Base-by-base conservation (phyloP, 257 asterid genomes). In the Voacanga thouarsii region DNA sequence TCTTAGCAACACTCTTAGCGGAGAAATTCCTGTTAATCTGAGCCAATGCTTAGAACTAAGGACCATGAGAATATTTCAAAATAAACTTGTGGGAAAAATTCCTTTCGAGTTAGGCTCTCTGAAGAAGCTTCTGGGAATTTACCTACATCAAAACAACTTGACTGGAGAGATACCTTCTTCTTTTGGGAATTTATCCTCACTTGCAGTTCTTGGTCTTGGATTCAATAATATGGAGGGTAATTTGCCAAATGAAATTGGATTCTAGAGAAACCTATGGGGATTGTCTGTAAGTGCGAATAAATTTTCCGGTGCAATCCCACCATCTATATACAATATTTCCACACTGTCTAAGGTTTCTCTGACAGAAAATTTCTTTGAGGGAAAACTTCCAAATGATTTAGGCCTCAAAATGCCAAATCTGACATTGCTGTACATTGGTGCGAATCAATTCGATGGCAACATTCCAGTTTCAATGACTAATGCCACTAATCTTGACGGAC, bases 11-110 rank as follows among this genome's bases (percentile, higher is more conserved):
- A 74, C 82, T 7, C 79, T 88, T 1, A 51, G 26, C 39, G 89
- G 90, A 55, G 83, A 75, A 44, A 84, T 88, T 45, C 89, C 89
- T 0, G 81, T 74, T 73, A 83, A 74, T 77, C 39, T 85, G 30
- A 77, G 85, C 4, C 71, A 47, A 3, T 85, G 89, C 49, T 23
- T 4, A 19, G 78, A 55, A 53, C 77, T 87, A 26, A 51, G 69
- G 71, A 72, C 68, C 79, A 47, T 84, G 71, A 64, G 75, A 3
- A 78, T 44, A 44, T 4, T 4, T 1, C 5, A 44, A 1, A 44
- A 44, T 44, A 44, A 4, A 44, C 47, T 82, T 5, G 61, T 74
- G 4, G 88, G 89, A 11, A 12, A 0, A 45, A 80, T 83, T 59
- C 74, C 82, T 51, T 65, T 74, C 7, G 84, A 84, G 53, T 37